Base-by-base conservation (phyloP, 306 rosid species). In the Oxytropis ochrocephala region DNA sequence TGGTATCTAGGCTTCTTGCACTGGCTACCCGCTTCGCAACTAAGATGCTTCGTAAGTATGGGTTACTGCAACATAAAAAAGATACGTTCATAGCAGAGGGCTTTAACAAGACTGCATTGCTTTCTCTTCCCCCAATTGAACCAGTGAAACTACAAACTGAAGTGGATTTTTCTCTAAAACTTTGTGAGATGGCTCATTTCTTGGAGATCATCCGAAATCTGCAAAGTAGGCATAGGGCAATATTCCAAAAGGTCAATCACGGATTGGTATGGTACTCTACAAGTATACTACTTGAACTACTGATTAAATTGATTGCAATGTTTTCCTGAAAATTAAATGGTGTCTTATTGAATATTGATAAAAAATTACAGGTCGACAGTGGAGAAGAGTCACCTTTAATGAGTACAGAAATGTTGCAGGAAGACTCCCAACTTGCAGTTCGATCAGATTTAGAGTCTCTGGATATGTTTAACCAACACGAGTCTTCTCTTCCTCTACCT, bases 161-260 rank as follows among this genome's bases (percentile, higher is more conserved):
- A 72, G 78, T 80, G 75, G 87, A 60, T 68, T 70, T 72, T 80
- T 56, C 87, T 72, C 89, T 49, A 82, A 86, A 86, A 75, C 94
- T 93, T 38, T 59, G 64, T 77, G 96, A 93, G 84, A 88, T 93
- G 93, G 88, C 98, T 76, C 90, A 76, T 72, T 90, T 90, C 80
- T 84, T 93, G 93, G 98, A 88, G 88, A 88, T 85, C 70, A 86
- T 88, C 58, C 87, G 98, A 69, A 90, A 86, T 78, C 87, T 93
- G 75, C 97, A 86, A 74, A 69, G 79, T 74, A 85, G 82, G 72
- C 94, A 88, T 71, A 83, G 73, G 78, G 79, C 91, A 60, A 87
- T 76, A 77, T 85, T 87, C 65, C 91, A 81, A 82, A 89, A 83
- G 87, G 97, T 82, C 39, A 69, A 82, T 74, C 88, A 85, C 78